Conservation (phyloP, 1,284 basidiomycete genomes). For the Tylopilus sp. region DNA sequence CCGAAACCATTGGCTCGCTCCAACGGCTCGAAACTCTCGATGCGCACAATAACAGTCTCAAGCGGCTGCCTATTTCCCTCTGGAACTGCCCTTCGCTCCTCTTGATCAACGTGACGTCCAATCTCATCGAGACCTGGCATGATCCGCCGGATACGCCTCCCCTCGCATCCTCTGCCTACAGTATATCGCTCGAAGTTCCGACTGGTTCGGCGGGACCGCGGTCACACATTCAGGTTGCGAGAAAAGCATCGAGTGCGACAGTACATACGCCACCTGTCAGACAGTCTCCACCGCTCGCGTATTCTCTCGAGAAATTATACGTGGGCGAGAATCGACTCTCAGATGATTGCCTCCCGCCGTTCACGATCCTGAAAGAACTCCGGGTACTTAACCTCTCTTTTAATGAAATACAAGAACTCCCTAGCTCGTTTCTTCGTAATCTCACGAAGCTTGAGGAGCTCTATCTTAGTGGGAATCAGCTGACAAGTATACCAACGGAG, state of each 20-base stretch:
- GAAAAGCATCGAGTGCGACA: slow-evolving; percentile 27
- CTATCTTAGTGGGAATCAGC: slow-evolving; percentile 90
- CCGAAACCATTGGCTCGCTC: slow-evolving; percentile 73
- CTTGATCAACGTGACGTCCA: slow-evolving; percentile 85
- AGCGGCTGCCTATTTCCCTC: slow-evolving; percentile 68
- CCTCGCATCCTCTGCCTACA: slow-evolving; percentile 9
- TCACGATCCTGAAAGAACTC: slow-evolving; percentile 74
- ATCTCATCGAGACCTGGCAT: slow-evolving; percentile 74
- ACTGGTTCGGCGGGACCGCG: slow-evolving; percentile 10
- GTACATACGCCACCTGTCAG: slow-evolving; percentile 26
- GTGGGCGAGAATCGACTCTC: slow-evolving; percentile 87
- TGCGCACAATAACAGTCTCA: slow-evolving; percentile 89
- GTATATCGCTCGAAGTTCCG: slow-evolving; percentile 24
- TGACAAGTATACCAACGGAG: slow-evolving; percentile 87
- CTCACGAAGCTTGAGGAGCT: slow-evolving; percentile 73
- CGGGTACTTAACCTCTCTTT: slow-evolving; percentile 89
- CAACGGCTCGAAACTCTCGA: slow-evolving; percentile 76
- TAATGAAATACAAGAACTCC: slow-evolving; percentile 92
- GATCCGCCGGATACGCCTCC: slow-evolving; percentile 44
- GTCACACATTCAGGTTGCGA: slow-evolving; percentile 20
- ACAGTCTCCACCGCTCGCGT: slow-evolving; percentile 61
- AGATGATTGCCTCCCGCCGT: slow-evolving; percentile 74
- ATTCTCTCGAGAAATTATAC: slow-evolving; percentile 73
- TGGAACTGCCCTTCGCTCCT: slow-evolving; percentile 82
- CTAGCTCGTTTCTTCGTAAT: slow-evolving; percentile 70